phyloP scores from a whole-genome alignment of 2,329 filamentous ascomycete species.

The Clonostachys chloroleuca region DNA sequence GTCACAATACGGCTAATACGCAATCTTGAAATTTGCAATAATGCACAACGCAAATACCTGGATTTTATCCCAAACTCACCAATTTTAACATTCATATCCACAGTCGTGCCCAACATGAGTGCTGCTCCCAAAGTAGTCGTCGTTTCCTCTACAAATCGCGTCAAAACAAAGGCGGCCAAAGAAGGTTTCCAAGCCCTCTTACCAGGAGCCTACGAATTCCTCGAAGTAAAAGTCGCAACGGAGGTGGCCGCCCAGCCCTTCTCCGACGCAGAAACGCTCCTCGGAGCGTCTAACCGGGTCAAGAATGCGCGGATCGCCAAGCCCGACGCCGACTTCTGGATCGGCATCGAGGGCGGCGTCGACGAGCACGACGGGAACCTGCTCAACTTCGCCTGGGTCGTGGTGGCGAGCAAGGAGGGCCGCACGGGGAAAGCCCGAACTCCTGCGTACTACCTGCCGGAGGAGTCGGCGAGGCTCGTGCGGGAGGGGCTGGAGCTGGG shows the following conservation, averaged over 20 bases:
- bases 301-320: conserved; percentile 18
- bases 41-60: too few species aligned
- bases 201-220: conserved; percentile 16
- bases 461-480: conserved; percentile 26
- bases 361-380: conserved; percentile 18
- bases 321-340: conserved; percentile 28
- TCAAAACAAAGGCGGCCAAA: conserved; percentile 29
- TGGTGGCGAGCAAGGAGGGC: conserved; percentile 18
- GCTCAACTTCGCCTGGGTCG: conserved; percentile 34
- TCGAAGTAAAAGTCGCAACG: conserved; percentile 24
- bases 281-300: conserved; percentile 29
- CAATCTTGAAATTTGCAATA: too few species aligned
- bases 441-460: conserved; percentile 26
- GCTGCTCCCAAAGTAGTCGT: conserved; percentile 9
- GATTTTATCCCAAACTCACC: too few species aligned
- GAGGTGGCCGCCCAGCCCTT: conserved; percentile 33
- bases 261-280: conserved; percentile 28
- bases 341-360: conserved; percentile 35
- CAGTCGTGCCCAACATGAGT: too few species aligned
- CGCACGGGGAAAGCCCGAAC: conserved; percentile 29
- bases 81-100: too few species aligned
- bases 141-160: conserved; percentile 31
- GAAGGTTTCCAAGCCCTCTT: conserved; percentile 29
- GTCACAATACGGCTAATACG: too few species aligned
- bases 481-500: conserved; percentile 31